Conservation (phyloP, 768 basidiomycete species). For the Leucosporidium creatinivorum region DNA sequence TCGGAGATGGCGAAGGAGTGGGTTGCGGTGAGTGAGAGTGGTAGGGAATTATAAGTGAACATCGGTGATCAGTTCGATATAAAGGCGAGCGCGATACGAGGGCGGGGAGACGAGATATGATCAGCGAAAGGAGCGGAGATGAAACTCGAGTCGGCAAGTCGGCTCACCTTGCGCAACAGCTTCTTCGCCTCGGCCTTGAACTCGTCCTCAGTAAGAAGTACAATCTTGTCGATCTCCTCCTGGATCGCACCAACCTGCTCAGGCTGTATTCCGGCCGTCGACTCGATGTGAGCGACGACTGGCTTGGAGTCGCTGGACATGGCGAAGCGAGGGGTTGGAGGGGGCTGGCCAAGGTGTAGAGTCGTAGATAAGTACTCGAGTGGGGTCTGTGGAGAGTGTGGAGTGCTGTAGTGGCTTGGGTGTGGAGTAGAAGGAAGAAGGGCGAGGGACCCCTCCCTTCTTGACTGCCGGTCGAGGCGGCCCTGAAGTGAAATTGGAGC, state of each 20-base stretch:
- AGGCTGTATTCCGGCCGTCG: background rate
- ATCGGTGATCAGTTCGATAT: too few relatives aligned
- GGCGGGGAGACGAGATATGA: background rate
- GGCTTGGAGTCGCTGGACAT: background rate
- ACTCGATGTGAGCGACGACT: slow-evolving; percentile 1
- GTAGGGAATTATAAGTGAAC: too few relatives aligned
- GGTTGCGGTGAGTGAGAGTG: too few relatives aligned
- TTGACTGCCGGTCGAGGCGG: too few relatives aligned
- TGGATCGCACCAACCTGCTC: slow-evolving; percentile 10
- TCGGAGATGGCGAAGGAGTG: too few relatives aligned
- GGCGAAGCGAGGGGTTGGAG: background rate
- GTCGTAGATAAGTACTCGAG: background rate
- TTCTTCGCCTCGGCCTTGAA: slow-evolving; percentile 20
- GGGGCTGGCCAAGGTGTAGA: background rate
- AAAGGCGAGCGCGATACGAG: background rate
- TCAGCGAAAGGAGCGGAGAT: background rate
- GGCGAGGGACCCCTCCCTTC: background rate
- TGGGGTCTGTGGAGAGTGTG: background rate
- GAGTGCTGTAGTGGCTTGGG: background rate
- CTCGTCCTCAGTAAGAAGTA: slow-evolving; percentile 25
- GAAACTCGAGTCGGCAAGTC: background rate
- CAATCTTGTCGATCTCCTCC: slow-evolving; percentile 24
- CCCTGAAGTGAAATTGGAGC: too few relatives aligned
- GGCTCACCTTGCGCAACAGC: slow-evolving; percentile 32
- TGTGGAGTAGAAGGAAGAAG: background rate